Evolutionary conservation across 2,329 filamentous ascomycete genomes (phyloP).

Genomic region (Aureobasidium melanogenum): DNA sequence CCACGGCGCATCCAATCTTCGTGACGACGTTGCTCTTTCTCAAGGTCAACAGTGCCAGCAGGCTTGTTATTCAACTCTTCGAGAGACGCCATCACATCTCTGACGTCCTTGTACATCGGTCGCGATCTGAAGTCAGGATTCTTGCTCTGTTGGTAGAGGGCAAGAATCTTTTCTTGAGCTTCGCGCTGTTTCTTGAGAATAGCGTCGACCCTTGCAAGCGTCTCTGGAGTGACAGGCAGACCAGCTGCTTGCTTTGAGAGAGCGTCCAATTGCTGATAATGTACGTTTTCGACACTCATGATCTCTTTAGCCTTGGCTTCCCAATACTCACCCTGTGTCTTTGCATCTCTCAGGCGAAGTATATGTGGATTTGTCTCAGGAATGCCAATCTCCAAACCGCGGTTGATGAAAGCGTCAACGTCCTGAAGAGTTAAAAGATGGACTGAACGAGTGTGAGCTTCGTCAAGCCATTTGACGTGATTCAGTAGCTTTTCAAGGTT

Average conservation of each 20-base stretch:
- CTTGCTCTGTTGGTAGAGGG: slow-evolving; percentile 69
- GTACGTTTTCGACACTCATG: slow-evolving; percentile 81
- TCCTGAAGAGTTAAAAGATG: slow-evolving; percentile 66
- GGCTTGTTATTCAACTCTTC: slow-evolving; percentile 90
- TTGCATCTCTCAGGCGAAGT: slow-evolving; percentile 65
- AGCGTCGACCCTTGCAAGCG: slow-evolving; percentile 72
- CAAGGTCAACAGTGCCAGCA: slow-evolving; percentile 79
- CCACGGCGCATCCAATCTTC: slow-evolving; percentile 99
- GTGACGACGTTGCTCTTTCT: slow-evolving; percentile 87
- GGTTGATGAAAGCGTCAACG: slow-evolving; percentile 67
- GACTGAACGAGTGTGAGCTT: slow-evolving; percentile 50
- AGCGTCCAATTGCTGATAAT: slow-evolving; percentile 91
- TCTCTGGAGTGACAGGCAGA: slow-evolving; percentile 75
- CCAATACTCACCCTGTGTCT: slow-evolving; percentile 73
- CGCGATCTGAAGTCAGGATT: slow-evolving; percentile 67
- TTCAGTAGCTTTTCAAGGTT: slow-evolving; percentile 70
- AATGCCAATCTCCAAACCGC: slow-evolving; percentile 69
- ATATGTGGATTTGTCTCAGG: slow-evolving; percentile 73
- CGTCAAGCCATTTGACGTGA: slow-evolving; percentile 81
- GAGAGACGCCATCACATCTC: slow-evolving; percentile 77
- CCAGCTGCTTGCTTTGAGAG: slow-evolving; percentile 72
- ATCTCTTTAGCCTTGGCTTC: slow-evolving; percentile 88
- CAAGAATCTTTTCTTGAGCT: slow-evolving; percentile 78
- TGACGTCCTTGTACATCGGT: slow-evolving; percentile 82
- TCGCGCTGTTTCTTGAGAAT: slow-evolving; percentile 95